Evolutionary conservation across 1,284 basidiomycete genomes (phyloP).

Genomic region (Tilletia setariae): DNA sequence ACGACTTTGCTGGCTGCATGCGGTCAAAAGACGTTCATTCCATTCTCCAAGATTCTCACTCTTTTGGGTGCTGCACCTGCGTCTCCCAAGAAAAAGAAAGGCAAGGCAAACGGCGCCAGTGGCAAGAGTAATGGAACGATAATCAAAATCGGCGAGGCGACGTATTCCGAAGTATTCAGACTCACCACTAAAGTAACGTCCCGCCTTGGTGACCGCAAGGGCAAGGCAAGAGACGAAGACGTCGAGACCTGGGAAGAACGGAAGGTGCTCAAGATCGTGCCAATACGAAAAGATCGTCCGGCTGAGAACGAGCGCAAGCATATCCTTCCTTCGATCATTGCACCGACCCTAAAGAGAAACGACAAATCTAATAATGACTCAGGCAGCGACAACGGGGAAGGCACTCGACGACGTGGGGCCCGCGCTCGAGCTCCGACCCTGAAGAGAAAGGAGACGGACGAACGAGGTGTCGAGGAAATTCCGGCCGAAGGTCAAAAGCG

Average conservation of each 20-base stretch:
- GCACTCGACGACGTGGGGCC: neutral
- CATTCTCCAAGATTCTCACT: neutral
- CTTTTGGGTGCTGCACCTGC: neutral
- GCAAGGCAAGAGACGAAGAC: neutral
- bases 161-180: constrained; percentile 92
- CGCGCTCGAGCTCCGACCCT: neutral
- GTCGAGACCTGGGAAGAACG: constrained; percentile 1
- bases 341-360: neutral
- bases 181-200: neutral
- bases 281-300: constrained; percentile 50
- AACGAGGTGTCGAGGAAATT: constrained; percentile 46
- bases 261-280: constrained; percentile 82
- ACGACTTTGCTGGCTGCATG: neutral
- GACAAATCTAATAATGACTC: neutral
- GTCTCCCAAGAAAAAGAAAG: neutral
- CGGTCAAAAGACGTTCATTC: neutral
- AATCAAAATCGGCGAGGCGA: constrained; percentile 87
- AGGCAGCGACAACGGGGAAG: neutral
- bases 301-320: neutral
- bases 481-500: constrained; percentile 55
- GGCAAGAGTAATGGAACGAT: neutral
- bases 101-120: neutral
- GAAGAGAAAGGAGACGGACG: neutral
- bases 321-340: neutral
- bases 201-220: constrained; percentile 58